Conservation (phyloP, 1,139 yeast species). For the Debaryomycetaceae sp. region DNA sequence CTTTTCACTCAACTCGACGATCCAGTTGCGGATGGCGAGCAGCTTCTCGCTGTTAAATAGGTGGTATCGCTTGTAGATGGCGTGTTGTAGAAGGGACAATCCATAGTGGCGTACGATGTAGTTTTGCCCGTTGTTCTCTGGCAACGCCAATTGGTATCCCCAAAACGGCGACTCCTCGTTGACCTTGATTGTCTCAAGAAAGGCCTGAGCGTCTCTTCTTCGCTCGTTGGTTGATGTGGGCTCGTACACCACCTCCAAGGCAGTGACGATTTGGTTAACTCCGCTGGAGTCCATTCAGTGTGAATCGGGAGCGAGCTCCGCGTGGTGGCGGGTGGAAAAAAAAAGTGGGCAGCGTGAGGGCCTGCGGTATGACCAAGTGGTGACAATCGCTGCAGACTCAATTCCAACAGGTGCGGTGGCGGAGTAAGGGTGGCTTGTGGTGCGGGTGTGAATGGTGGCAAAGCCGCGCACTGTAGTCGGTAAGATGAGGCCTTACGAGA, state of each 20-base stretch:
- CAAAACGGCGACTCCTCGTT: conserved; percentile 85
- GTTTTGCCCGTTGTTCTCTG: conserved; percentile 55
- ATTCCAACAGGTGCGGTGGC: too few relatives aligned
- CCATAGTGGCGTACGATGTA: conserved; percentile 88
- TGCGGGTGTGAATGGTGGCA: too few relatives aligned
- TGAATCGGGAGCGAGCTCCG: conserved; percentile 1
- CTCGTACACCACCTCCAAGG: conserved; percentile 74
- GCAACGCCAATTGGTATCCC: conserved; percentile 83
- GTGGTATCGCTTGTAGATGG: conserved; percentile 55
- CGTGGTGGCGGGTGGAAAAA: too few relatives aligned
- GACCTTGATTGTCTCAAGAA: conserved; percentile 69
- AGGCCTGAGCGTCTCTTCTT: conserved; percentile 65
- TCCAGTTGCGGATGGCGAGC: conserved; percentile 75
- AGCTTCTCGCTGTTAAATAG: conserved; percentile 61
- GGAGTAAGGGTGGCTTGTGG: too few relatives aligned
- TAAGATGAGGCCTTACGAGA: too few relatives aligned
- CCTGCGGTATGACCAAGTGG: too few relatives aligned
- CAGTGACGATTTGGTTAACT: conserved; percentile 65
- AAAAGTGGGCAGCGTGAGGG: too few relatives aligned
- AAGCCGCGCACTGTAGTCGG: too few relatives aligned
- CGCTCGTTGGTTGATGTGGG: conserved; percentile 62
- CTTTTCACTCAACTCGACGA: conserved; percentile 67
- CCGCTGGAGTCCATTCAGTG: conserved; percentile 61
- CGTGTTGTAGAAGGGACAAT: conserved; percentile 67
- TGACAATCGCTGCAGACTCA: too few relatives aligned